These are phyloP conservation scores for Vitis cinerea DNA, from an alignment of 164 flowering plant species.

Conservation along the genomic window DNA sequence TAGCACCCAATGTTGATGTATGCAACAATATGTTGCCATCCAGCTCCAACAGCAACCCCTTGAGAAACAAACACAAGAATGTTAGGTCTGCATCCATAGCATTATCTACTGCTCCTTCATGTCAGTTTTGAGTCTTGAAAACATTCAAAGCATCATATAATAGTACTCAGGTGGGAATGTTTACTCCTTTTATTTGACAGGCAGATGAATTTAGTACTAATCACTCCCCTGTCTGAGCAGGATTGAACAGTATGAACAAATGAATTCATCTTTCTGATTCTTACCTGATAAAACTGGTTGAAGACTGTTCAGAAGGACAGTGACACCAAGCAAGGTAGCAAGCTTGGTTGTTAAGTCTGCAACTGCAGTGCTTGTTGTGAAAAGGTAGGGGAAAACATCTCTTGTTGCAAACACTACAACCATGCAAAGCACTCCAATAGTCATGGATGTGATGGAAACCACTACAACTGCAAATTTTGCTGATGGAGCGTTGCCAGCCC, in stretches of 20 bases:
- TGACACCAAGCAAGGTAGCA: constrained; percentile 44
- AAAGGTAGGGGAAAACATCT: constrained; percentile 54
- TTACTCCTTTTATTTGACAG: too few relatives aligned
- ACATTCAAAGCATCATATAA: too few relatives aligned
- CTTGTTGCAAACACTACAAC: constrained; percentile 44
- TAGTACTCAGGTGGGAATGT: too few relatives aligned
- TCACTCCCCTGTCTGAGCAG: too few relatives aligned
- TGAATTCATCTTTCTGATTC: neutral
- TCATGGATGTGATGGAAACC: constrained; percentile 47
- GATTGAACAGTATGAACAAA: neutral
- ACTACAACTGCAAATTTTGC: constrained; percentile 62
- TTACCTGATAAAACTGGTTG: constrained; percentile 74
- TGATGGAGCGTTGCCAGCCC: constrained; percentile 45
- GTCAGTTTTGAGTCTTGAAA: neutral
- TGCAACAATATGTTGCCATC: constrained; percentile 60
- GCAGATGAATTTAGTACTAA: too few relatives aligned
- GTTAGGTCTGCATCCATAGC: neutral
- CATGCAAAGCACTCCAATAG: constrained; percentile 49
- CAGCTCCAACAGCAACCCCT: constrained; percentile 69
- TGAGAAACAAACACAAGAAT: neutral
- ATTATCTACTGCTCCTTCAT: neutral
- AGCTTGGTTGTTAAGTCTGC: constrained; percentile 51
- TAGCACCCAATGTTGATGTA: constrained; percentile 63
- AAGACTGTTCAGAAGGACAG: constrained; percentile 61
- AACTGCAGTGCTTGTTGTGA: constrained; percentile 51